Evolutionary conservation across 129 eudicot species (phyloP).

Genomic region (Kitagawia praeruptora): DNA sequence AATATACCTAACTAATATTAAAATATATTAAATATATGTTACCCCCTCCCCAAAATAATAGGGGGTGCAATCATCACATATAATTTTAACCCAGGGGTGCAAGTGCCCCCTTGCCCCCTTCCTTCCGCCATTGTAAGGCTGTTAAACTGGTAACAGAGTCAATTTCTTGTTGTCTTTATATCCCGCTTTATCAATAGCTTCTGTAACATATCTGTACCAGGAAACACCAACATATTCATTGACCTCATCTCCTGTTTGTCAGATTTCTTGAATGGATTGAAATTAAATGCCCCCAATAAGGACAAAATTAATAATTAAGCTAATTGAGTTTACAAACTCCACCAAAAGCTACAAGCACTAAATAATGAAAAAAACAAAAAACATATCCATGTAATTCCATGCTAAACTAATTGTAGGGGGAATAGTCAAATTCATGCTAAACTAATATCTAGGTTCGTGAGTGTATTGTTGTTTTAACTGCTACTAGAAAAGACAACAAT

Average conservation of each 20-base stretch:
- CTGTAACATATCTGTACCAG: constrained; percentile 87
- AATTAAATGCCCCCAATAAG: constrained; percentile 31
- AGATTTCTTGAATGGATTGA: constrained; percentile 49
- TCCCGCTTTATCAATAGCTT: constrained; percentile 42
- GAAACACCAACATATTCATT: constrained; percentile 82
- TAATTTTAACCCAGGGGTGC: too few relatives aligned
- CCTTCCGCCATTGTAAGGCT: too few relatives aligned
- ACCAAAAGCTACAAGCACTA: background rate
- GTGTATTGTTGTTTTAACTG: too few relatives aligned
- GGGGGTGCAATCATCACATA: too few relatives aligned
- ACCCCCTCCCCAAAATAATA: too few relatives aligned
- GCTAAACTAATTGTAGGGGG: background rate
- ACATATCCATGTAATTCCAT: background rate
- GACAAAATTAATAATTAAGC: background rate
- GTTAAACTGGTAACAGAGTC: too few relatives aligned
- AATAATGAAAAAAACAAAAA: background rate
- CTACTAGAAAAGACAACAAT: too few relatives aligned
- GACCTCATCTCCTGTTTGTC: constrained; percentile 66
- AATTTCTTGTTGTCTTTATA: too few relatives aligned
- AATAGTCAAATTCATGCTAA: background rate
- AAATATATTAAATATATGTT: too few relatives aligned
- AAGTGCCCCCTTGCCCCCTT: too few relatives aligned
- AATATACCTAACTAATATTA: too few relatives aligned
- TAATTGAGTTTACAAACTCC: background rate
- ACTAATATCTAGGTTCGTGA: too few relatives aligned